Evolutionary conservation across 768 basidiomycete genomes (phyloP), one percentile per base, ranked within the genome.

Genomic region (Auricularia auricula-judae): DNA sequence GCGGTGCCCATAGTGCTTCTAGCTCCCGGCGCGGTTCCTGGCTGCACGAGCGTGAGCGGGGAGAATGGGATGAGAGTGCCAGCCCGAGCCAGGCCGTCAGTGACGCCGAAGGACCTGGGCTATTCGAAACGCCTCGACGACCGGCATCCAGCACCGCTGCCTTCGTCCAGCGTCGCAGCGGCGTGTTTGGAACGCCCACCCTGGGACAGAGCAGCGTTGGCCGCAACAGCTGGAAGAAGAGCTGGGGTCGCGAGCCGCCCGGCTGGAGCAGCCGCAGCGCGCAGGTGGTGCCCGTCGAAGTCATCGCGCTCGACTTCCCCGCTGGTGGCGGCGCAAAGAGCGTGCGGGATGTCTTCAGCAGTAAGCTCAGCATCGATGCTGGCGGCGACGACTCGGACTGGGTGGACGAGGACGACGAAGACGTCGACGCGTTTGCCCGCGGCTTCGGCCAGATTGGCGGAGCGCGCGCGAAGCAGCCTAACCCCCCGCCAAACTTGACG

Each of bases 331-430:
- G 76, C 1, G 59, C 58, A 29, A 73, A 75, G 16, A 78, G 66
- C 18, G 81, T 93, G 34, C 80, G 91, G 44, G 91, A 93, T 68
- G 91, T 93, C 34, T 91, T 93, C 66, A 84, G 87, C 81, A 79
- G 42, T 36, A 65, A 43, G 60, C 33, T 61, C 39, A 66, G 82
- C 86, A 47, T 67, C 82, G 53, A 82, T 70, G 68, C 72, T 62
- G 91, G 91, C 29, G 29, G 29, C 69, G 91, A 93, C 69, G 87
- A 86, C 58, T 90, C 92, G 39, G 71, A 72, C 67, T 93, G 91
- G 91, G 87, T 91, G 14, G 91, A 93, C 69, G 89, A 91, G 69
- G 91, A 93, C 51, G 91, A 92, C 5, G 89, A 91, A 68, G 74
- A 75, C 21, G 76, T 85, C 7, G 47, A 59, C 34, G 78, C 83